Percentiles rank a stretch among this genome's conserved stretches.
phyloP scores from a whole-genome alignment of 345 rosid species.

The Acer negundo region DNA sequence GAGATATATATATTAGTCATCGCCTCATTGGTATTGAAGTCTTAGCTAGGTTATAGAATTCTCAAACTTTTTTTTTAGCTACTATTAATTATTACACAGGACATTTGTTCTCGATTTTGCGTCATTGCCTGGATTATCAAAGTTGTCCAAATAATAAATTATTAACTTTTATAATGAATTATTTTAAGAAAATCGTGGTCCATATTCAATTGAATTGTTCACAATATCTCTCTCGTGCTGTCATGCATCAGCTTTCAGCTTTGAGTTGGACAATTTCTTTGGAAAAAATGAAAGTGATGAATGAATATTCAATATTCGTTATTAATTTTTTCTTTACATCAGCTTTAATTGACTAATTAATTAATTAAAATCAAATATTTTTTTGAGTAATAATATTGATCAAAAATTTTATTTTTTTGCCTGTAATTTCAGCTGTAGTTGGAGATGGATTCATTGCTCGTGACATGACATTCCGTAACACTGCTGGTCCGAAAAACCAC shows the following conservation, averaged over 20 bases:
- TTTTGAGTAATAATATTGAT: neutral
- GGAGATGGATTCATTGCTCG: constrained; percentile 59
- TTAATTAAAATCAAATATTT: neutral
- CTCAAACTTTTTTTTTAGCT: neutral
- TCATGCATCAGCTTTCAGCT: neutral
- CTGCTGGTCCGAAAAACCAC: constrained; percentile 44
- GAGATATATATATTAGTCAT: too few relatives aligned
- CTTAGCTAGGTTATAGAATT: too few relatives aligned
- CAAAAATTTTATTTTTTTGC: neutral
- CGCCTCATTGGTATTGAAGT: too few relatives aligned
- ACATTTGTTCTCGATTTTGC: too few relatives aligned
- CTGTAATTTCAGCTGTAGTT: constrained; percentile 35
- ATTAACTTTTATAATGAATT: too few relatives aligned
- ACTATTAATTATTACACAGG: too few relatives aligned
- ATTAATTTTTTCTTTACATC: neutral
- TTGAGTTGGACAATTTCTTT: neutral
- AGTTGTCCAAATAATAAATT: neutral
- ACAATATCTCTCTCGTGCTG: neutral
- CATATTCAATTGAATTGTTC: neutral
- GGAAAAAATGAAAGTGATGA: neutral
- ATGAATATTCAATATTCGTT: too few relatives aligned
- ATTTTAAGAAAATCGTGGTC: neutral
- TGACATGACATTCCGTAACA: constrained; percentile 56
- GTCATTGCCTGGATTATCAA: neutral
- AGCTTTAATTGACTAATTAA: too few relatives aligned